Conservation (phyloP, 1,139 yeast species). For the Kodamaea sp. region DNA sequence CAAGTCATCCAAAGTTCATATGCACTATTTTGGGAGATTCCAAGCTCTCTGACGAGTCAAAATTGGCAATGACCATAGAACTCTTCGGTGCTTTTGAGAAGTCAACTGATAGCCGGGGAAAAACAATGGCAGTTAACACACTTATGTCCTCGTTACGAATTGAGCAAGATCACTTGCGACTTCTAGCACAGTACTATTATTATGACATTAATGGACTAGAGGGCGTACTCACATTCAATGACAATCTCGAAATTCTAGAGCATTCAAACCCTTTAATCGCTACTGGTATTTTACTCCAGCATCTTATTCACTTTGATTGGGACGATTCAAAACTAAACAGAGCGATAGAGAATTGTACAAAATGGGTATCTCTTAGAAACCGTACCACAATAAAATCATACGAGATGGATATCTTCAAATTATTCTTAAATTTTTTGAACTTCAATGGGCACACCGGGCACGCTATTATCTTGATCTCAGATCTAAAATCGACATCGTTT, state of each 20-base stretch:
- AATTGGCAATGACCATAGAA: constrained; percentile 5
- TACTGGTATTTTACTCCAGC: constrained; percentile 24
- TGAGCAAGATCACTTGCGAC: constrained; percentile 11
- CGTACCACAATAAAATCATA: background rate
- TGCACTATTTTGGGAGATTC: constrained; percentile 2
- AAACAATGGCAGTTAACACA: constrained; percentile 16
- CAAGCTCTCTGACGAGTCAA: constrained; percentile 6
- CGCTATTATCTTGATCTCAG: constrained; percentile 21
- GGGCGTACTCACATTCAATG: constrained; percentile 1
- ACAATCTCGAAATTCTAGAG: background rate
- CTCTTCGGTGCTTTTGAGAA: constrained; percentile 16
- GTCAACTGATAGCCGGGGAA: constrained; percentile 11
- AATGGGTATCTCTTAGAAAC: constrained; percentile 9
- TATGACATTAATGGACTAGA: constrained; percentile 23
- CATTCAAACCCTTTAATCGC: constrained; percentile 11
- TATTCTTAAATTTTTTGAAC: constrained; percentile 34
- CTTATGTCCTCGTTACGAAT: constrained; percentile 16
- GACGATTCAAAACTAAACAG: constrained; percentile 15
- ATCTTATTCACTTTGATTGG: constrained; percentile 24
- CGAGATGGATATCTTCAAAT: constrained; percentile 34
- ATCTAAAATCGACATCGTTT: constrained; percentile 1
- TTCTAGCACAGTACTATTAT: constrained; percentile 21
- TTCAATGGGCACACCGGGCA: constrained; percentile 37
- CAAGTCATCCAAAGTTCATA: constrained; percentile 1
- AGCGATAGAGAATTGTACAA: constrained; percentile 14